These are phyloP conservation scores for Pelagophyceae sp. DNA, from an alignment of 352 stramenopile species.

Conservation along the genomic window DNA sequence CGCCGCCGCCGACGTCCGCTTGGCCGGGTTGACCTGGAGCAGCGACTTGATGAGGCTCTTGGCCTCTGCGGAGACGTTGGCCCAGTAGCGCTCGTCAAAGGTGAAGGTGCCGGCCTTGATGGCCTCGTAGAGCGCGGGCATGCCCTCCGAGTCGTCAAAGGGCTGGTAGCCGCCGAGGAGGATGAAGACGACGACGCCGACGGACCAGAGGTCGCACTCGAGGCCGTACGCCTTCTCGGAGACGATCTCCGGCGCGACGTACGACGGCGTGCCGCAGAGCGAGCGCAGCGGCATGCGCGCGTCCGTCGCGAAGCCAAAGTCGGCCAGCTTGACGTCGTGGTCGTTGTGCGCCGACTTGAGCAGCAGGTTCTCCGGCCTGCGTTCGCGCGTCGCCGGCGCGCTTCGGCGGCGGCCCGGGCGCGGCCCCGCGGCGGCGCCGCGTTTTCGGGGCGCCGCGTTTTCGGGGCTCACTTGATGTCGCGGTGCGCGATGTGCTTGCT, in stretches of 20 bases:
- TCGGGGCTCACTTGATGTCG: conserved; percentile 91
- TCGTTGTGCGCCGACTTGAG: conserved; percentile 71
- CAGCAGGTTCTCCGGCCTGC: conserved; percentile 90
- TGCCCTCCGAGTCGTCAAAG: conserved; percentile 83
- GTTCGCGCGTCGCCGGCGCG: no score
- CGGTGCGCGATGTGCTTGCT: conserved; percentile 71
- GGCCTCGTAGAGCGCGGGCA: conserved; percentile 71
- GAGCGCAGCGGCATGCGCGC: conserved; percentile 36
- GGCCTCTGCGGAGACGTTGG: conserved; percentile 69
- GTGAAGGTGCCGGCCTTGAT: conserved; percentile 55
- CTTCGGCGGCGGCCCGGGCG: no score
- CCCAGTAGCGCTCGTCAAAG: conserved; percentile 81
- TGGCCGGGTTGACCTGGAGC: conserved; percentile 6
- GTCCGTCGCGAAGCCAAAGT: conserved; percentile 62
- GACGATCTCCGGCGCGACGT: conserved; percentile 86
- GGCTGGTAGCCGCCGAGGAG: conserved; percentile 78
- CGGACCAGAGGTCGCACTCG: conserved; percentile 82
- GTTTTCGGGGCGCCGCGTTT: no score
- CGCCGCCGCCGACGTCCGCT: conserved; percentile 10
- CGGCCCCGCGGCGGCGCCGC: no score
- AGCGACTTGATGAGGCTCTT: conserved; percentile 72
- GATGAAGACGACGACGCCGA: conserved; percentile 87
- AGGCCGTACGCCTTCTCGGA: conserved; percentile 67
- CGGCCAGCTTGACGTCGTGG: conserved; percentile 76
- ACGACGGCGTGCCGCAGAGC: conserved; percentile 65